Evolutionary conservation across 441 rosid genomes (phyloP).

Genomic region (Aquilaria agallochum): DNA sequence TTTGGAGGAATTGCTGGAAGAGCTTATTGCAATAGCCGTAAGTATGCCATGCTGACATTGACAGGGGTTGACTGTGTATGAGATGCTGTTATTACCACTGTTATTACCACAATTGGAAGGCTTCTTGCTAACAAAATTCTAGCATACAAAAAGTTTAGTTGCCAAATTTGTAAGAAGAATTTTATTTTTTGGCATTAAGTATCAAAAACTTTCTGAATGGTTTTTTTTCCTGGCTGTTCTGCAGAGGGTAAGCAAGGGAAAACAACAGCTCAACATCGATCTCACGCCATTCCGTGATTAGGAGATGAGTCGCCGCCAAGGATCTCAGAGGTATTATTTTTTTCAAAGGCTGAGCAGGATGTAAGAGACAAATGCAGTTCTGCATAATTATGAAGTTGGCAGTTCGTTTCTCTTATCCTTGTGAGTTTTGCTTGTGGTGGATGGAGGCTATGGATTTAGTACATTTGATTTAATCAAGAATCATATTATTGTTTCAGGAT

Average conservation of each 20-base stretch:
- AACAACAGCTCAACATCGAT: conserved; percentile 58
- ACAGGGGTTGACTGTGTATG: background rate
- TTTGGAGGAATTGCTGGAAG: conserved; percentile 86
- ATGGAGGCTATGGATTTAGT: too few species aligned
- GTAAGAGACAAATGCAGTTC: too few species aligned
- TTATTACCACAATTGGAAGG: too few species aligned
- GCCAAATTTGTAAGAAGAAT: background rate
- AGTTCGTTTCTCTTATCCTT: too few species aligned
- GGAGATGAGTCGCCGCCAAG: conserved; percentile 4
- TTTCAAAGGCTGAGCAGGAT: conserved; percentile 9
- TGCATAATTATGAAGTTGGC: too few species aligned
- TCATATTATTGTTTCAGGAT: too few species aligned
- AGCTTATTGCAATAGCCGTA: conserved; percentile 90
- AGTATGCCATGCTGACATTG: conserved; percentile 19
- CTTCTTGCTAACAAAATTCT: too few species aligned
- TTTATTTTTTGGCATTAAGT: conserved; percentile 6
- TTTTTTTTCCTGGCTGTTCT: background rate
- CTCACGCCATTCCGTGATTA: conserved; percentile 66
- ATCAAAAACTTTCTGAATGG: too few species aligned
- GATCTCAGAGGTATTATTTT: background rate
- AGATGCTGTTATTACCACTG: too few species aligned
- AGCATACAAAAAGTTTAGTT: too few species aligned
- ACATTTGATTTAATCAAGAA: too few species aligned
- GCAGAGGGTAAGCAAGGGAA: conserved; percentile 85
- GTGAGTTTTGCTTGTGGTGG: too few species aligned